Base-by-base conservation (phyloP, 805 yeast genomes). In the Ogataea haglerorum region DNA sequence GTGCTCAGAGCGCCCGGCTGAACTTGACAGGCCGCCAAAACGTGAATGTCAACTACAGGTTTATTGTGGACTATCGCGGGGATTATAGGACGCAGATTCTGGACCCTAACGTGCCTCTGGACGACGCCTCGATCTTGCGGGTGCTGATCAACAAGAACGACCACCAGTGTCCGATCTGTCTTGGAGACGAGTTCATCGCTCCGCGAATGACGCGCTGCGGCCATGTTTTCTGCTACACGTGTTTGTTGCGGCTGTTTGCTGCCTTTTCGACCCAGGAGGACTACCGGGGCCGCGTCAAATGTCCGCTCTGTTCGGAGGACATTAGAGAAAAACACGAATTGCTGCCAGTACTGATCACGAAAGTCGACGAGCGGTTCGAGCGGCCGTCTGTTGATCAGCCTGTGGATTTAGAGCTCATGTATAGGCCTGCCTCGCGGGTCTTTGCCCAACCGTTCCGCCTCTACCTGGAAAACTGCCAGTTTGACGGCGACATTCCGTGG, bases 121-220 rank as follows among this genome's bases (percentile, higher is more conserved):
- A 81, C 12, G 72, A 76, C 44, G 68, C 69, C 3, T 69, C 75
- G 27, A 78, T 93, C 5, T 60, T 82, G 23, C 69, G 96, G 35
- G 87, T 91, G 5, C 58, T 88, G n/a, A 82, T 79, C 1, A 83
- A 91, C 10, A 76, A 73, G 45, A 82, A 82, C 50, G 72, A 69
- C 43, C 60, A 70, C 17, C 80, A 81, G 27, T 93, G 99, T 58
- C 98, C 99, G 0, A 91, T 93, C 19, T 93, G 99, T 60, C 67
- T 93, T 10, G 73, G 82, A 23, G 95, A 87, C 36, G 81, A 80
- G 10, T 85, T 93, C 10, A 76, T 85, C 13, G 96, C 97, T 0
- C 97, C 99, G 2, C 69, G 98, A 40, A 95, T 93, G 98, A 80
- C 88, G 21, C 74, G 80, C 10, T 93, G 99, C 66, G 99, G 99